These are phyloP conservation scores for Boletus coccyginus DNA, from an alignment of 768 basidiomycete genomes.

Conservation along the genomic window DNA sequence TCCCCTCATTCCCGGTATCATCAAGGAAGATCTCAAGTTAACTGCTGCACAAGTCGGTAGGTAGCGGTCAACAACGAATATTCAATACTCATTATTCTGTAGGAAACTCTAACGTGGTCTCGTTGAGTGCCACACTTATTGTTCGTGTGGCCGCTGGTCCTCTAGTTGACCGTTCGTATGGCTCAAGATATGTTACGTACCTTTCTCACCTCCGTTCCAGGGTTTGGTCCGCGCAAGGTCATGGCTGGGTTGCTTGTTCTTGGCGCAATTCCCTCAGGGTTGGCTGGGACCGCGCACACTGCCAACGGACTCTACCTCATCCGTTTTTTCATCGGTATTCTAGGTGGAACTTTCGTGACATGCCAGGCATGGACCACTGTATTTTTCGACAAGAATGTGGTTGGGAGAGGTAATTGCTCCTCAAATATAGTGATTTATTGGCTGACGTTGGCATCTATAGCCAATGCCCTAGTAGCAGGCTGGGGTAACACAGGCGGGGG, in stretches of 20 bases:
- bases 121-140: slow-evolving; percentile 46
- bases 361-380: slow-evolving; percentile 60
- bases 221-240: slow-evolving; percentile 7
- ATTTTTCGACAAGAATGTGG: slow-evolving; percentile 54
- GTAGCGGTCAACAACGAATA: neutral
- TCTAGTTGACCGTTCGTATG: slow-evolving; percentile 40
- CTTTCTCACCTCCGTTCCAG: neutral
- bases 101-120: slow-evolving; percentile 51
- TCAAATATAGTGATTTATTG: neutral
- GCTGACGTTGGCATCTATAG: neutral
- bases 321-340: slow-evolving; percentile 59
- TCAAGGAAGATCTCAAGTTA: slow-evolving; percentile 50
- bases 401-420: slow-evolving; percentile 32
- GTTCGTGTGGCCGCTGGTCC: slow-evolving; percentile 50
- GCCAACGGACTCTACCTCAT: slow-evolving; percentile 41
- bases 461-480: slow-evolving; percentile 2
- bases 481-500: slow-evolving; percentile 6
- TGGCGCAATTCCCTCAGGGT: slow-evolving; percentile 6
- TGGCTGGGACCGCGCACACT: slow-evolving; percentile 34
- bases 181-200: no score
- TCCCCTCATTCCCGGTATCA: slow-evolving; percentile 56
- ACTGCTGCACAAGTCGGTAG: slow-evolving; percentile 43
- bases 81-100: neutral
- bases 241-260: slow-evolving; percentile 6
- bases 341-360: slow-evolving; percentile 60